Conservation (phyloP, 2,329 filamentous ascomycete species). For the Colletotrichum musae region DNA sequence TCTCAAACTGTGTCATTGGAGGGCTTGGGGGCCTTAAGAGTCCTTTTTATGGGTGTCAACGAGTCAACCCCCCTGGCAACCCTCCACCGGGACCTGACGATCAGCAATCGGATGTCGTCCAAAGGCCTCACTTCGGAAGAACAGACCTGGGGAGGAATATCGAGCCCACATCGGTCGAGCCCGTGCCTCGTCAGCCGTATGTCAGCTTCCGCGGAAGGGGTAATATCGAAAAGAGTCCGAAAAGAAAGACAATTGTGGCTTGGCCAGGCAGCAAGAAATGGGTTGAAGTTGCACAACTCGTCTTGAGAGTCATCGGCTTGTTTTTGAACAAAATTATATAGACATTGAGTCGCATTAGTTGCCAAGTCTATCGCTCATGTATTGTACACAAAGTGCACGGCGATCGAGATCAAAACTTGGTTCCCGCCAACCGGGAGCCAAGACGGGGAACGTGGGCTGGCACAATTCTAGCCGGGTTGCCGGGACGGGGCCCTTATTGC, state of each 20-base stretch:
- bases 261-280: too few relatives aligned
- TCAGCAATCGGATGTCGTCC: conserved; percentile 18
- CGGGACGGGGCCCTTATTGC: too few relatives aligned
- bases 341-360: too few relatives aligned
- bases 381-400: too few relatives aligned
- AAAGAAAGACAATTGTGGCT: not conserved
- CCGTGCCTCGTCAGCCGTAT: conserved; percentile 13
- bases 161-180: not conserved
- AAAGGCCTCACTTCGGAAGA: conserved; percentile 5
- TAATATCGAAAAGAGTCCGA: not conserved
- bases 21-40: not conserved
- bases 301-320: too few relatives aligned
- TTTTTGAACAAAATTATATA: too few relatives aligned
- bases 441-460: too few relatives aligned
- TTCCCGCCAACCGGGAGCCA: too few relatives aligned
- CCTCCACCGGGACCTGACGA: conserved; percentile 22
- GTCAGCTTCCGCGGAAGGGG: conserved; percentile 14
- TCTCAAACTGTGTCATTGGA: conserved; percentile 19
- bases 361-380: too few relatives aligned
- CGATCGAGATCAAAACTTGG: too few relatives aligned
- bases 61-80: conserved; percentile 26
- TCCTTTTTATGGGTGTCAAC: conserved; percentile 12
- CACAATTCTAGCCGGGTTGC: too few relatives aligned
- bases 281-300: too few relatives aligned
- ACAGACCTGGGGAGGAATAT: not conserved